Base-by-base conservation (phyloP, 108 stramenopile genomes). In the Ochromonas danica region DNA sequence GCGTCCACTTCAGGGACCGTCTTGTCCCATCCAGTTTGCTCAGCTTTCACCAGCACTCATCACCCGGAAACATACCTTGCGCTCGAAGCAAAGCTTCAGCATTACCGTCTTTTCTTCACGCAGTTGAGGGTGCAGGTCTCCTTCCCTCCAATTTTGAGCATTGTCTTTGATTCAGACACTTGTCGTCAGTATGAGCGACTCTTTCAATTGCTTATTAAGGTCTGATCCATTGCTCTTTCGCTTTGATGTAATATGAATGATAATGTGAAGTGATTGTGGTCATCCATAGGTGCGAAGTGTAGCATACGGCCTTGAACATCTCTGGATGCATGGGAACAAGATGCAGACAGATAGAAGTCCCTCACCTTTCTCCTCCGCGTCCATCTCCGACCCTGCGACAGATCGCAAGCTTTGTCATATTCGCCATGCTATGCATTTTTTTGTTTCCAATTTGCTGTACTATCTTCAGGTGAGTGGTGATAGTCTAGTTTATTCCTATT, bases 341-440 rank as follows among this genome's bases (percentile, higher is more conserved):
- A n/a, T n/a, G n/a, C n/a, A n/a, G n/a, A n/a, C n/a, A n/a, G n/a
- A n/a, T n/a, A n/a, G n/a, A n/a, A n/a, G n/a, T n/a, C n/a, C n/a
- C n/a, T n/a, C n/a, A n/a, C n/a, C n/a, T n/a, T n/a, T 67, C 45
- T 6, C 6, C 22, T 22, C 6, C 45, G 22, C 6, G 45, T 51
- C 14, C 6, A 14, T 22, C 45, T 67, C 63, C 3, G 10, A 67
- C 6, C 35, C 3, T 3, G 25, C 25, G 63, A 33, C 63, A 25
- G 63, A 67, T 57, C 17, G 63, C 17, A 35, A 10, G 30, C 25
- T 35, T 36, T 57, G 40, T 41, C n/a, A 75, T 33, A 41, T 75
- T 10, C 36, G 72, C 17, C 72, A 75, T 41, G 43, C 72, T 6
- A 75, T 75, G 72, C 72, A 57, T 60, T 75, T 75, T 25, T 75